Evolutionary conservation across 345 rosid genomes (phyloP).

Genomic region (Cochlearia excelsa): DNA sequence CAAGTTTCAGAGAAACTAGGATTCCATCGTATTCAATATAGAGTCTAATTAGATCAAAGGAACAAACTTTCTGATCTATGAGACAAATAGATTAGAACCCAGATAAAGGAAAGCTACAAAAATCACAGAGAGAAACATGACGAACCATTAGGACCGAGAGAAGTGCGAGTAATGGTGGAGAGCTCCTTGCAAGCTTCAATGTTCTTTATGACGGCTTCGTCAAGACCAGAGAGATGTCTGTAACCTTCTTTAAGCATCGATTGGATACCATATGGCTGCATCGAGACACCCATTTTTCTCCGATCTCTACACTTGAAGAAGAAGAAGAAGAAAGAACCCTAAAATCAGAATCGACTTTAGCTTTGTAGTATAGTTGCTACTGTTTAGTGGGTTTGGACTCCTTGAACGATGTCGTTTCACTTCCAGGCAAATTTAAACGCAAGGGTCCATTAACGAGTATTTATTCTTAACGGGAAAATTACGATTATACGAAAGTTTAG

Average conservation of each 20-base stretch:
- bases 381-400: too few species aligned
- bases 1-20: neutral
- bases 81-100: too few species aligned
- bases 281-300: constrained; percentile 60
- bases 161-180: constrained; percentile 92
- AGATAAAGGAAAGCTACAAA: too few species aligned
- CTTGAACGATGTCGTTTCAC: too few species aligned
- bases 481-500: too few species aligned
- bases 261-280: constrained; percentile 94
- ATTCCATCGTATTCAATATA: neutral
- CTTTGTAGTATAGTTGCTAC: too few species aligned
- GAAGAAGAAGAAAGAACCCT: constrained; percentile 28
- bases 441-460: too few species aligned
- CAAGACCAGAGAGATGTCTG: constrained; percentile 91
- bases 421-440: too few species aligned
- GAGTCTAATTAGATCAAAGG: constrained; percentile 7
- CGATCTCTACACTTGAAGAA: constrained; percentile 9
- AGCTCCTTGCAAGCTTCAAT: constrained; percentile 98
- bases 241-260: constrained; percentile 96
- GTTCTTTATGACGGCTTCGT: constrained; percentile 92
- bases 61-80: too few species aligned
- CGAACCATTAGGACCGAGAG: constrained; percentile 93
- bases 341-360: neutral
- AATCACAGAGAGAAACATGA: neutral
- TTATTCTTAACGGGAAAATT: too few species aligned